A percentile compares a stretch with the other conserved stretches of the same genome.
Conservation (phyloP, 192 early-diverging fungal genomes). For the Podila epigama region DNA sequence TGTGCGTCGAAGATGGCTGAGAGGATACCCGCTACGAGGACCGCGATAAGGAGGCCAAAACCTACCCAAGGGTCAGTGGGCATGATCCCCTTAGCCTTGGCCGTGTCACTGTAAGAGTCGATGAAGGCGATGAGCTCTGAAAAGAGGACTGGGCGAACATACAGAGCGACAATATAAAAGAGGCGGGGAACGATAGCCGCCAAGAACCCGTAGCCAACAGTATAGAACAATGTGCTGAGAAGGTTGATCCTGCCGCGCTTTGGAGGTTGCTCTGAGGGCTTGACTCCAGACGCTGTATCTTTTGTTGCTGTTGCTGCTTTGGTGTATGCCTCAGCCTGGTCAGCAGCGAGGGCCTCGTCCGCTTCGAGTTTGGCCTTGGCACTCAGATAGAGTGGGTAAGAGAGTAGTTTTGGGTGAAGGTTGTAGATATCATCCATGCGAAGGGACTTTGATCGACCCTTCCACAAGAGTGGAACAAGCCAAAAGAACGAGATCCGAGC, state of each 20-base stretch:
- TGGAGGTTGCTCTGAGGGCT: background rate
- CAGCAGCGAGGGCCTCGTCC: constrained; percentile 24
- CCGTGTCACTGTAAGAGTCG: constrained; percentile 1
- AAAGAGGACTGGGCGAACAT: constrained; percentile 27
- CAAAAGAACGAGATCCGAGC: constrained; percentile 49
- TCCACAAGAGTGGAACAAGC: constrained; percentile 41
- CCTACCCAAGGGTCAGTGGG: constrained; percentile 18
- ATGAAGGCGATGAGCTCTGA: constrained; percentile 18
- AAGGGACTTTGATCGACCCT: constrained; percentile 34
- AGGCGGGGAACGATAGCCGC: constrained; percentile 14
- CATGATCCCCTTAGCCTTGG: background rate
- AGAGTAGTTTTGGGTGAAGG: constrained; percentile 32
- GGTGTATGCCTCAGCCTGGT: constrained; percentile 9
- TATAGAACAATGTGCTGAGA: constrained; percentile 4
- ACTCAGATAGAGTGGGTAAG: constrained; percentile 40
- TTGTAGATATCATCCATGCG: constrained; percentile 42
- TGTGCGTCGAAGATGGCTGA: constrained; percentile 30
- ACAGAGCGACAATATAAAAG: constrained; percentile 9
- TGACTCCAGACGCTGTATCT: background rate
- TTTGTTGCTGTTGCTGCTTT: background rate
- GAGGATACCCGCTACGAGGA: constrained; percentile 8
- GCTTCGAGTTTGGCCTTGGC: constrained; percentile 40
- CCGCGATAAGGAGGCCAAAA: constrained; percentile 23
- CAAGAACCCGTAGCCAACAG: constrained; percentile 30
- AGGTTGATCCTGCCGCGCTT: constrained; percentile 20